Conservation (phyloP, 345 rosid species). For the Dovyalis caffra region DNA sequence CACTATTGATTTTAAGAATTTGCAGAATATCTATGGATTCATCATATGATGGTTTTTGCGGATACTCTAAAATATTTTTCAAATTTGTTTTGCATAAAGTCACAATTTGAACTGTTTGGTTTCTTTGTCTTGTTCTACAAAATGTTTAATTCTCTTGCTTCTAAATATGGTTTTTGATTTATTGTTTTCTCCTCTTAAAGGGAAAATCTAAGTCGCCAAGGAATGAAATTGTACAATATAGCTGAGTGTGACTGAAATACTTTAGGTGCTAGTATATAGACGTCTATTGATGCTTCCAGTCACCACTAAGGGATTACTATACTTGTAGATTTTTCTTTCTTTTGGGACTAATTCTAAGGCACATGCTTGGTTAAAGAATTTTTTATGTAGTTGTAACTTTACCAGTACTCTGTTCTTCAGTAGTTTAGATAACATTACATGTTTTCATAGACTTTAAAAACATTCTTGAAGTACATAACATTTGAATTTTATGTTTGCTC, state of each 20-base stretch:
- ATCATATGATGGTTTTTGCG: too few relatives aligned
- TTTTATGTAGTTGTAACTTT: not conserved
- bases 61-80: too few relatives aligned
- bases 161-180: not conserved
- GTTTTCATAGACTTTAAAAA: not conserved
- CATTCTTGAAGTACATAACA: not conserved
- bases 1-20: not conserved
- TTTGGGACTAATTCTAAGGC: too few relatives aligned
- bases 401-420: not conserved
- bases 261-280: not conserved
- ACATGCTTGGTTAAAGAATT: too few relatives aligned
- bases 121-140: too few relatives aligned
- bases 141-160: not conserved
- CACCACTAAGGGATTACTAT: too few relatives aligned
- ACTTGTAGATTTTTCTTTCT: too few relatives aligned
- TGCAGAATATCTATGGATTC: too few relatives aligned
- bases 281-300: too few relatives aligned
- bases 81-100: too few relatives aligned
- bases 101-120: too few relatives aligned
- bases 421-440: not conserved
- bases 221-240: not conserved
- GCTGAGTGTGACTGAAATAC: not conserved
- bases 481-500: not conserved
- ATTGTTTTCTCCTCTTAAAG: not conserved
- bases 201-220: not conserved